Conservation (phyloP, 495 filamentous ascomycete species). For the Neurospora africana region DNA sequence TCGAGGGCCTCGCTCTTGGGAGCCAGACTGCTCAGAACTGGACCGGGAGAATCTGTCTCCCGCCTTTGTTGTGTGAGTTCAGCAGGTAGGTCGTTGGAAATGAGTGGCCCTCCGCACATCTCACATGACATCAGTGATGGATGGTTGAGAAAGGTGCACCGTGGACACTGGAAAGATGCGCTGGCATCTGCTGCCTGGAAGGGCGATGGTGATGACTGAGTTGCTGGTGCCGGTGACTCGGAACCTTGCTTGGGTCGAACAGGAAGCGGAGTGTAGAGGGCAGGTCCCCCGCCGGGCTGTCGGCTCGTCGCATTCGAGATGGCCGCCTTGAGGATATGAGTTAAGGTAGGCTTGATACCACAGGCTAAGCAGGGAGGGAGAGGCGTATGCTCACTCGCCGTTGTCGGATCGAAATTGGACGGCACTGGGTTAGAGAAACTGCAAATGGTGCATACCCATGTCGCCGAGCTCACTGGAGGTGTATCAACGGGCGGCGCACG, state of each 20-base stretch:
- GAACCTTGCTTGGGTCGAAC: slow-evolving; percentile 14
- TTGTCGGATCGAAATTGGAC: slow-evolving; percentile 77
- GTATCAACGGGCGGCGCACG: slow-evolving; percentile 39
- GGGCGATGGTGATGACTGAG: not conserved
- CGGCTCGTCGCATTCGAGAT: slow-evolving; percentile 56
- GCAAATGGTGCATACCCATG: slow-evolving; percentile 98
- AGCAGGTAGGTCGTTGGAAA: slow-evolving; percentile 43
- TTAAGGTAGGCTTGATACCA: slow-evolving; percentile 81
- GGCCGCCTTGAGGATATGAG: slow-evolving; percentile 72
- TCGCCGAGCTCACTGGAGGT: slow-evolving; percentile 48
- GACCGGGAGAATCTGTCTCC: slow-evolving; percentile 64
- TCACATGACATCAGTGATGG: slow-evolving; percentile 79
- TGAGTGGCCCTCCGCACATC: slow-evolving; percentile 74
- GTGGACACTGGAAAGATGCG: slow-evolving; percentile 58
- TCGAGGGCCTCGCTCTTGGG: slow-evolving; percentile 51
- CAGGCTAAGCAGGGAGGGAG: slow-evolving; percentile 84
- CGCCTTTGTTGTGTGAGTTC: slow-evolving; percentile 36
- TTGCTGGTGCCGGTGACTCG: slow-evolving; percentile 1
- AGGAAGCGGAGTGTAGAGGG: slow-evolving; percentile 20
- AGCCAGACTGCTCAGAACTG: slow-evolving; percentile 37
- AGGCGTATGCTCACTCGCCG: slow-evolving; percentile 61
- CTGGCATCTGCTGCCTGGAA: slow-evolving; percentile 18
- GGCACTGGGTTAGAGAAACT: slow-evolving; percentile 94
- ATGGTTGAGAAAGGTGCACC: slow-evolving; percentile 93
- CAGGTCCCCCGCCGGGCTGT: slow-evolving; percentile 18